A percentile compares a stretch with the other conserved stretches of the same genome.
phyloP scores from a whole-genome alignment of 495 filamentous ascomycete genomes.

The Cryomyces minteri region DNA sequence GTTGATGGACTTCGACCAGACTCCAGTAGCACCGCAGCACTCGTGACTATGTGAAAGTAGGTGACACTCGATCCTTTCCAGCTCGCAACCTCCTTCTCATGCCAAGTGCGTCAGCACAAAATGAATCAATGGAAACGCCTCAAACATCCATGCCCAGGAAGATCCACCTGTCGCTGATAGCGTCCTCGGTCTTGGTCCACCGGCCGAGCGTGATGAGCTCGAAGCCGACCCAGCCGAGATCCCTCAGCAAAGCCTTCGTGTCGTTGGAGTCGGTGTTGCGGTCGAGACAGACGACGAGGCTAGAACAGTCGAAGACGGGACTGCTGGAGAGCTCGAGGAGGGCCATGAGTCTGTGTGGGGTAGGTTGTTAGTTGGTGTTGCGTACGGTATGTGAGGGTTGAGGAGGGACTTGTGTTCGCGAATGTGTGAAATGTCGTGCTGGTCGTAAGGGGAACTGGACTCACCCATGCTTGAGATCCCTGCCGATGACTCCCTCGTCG shows the following conservation, averaged over 20 bases:
- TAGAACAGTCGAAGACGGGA: slow-evolving; percentile 49
- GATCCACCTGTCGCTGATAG: slow-evolving; percentile 57
- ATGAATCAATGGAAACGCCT: not conserved
- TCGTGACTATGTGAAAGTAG: too few species aligned
- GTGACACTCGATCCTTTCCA: too few species aligned
- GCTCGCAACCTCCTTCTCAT: too few species aligned
- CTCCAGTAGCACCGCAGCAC: too few species aligned
- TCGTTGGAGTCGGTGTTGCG: slow-evolving; percentile 38
- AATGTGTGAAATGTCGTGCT: too few species aligned
- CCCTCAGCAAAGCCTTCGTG: slow-evolving; percentile 44
- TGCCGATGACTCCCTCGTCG: slow-evolving; percentile 42
- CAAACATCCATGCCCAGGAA: slow-evolving; percentile 75
- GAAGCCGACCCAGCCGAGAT: slow-evolving; percentile 87
- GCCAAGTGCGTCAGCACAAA: too few species aligned
- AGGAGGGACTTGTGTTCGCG: too few species aligned
- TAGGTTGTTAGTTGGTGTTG: slow-evolving; percentile 1
- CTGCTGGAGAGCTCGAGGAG: slow-evolving; percentile 68
- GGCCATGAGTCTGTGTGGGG: slow-evolving; percentile 50
- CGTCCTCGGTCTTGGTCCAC: slow-evolving; percentile 39
- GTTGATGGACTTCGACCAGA: too few species aligned
- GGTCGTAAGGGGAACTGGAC: slow-evolving; percentile 13
- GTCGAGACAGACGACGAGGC: slow-evolving; percentile 66
- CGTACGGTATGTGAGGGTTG: not conserved
- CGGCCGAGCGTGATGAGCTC: slow-evolving; percentile 56
- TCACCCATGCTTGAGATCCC: slow-evolving; percentile 78